Evolutionary conservation across 805 yeast species (phyloP).

Genomic region (Jamesozyma jinghongensis): DNA sequence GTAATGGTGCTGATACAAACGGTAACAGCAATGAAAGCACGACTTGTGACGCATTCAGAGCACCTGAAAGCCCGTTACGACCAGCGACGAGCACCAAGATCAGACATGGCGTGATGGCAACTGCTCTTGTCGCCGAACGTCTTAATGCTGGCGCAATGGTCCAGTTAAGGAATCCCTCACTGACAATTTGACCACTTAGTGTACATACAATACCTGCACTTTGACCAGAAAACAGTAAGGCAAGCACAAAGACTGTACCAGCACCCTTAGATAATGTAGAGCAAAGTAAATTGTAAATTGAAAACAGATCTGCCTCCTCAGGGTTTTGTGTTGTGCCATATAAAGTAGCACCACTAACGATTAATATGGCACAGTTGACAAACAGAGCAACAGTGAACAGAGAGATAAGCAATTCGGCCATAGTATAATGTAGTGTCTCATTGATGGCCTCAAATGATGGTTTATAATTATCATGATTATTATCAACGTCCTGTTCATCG

Average conservation of each 20-base stretch:
- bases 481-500: constrained; percentile 30
- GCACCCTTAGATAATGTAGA: constrained; percentile 60
- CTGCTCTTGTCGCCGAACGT: constrained; percentile 68
- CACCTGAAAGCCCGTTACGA: constrained; percentile 67
- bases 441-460: constrained; percentile 79
- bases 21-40: constrained; percentile 73
- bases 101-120: constrained; percentile 83
- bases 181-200: constrained; percentile 87
- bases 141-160: constrained; percentile 71
- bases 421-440: constrained; percentile 72
- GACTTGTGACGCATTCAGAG: constrained; percentile 79
- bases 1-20: constrained; percentile 78
- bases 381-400: constrained; percentile 83
- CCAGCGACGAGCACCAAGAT: constrained; percentile 68
- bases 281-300: constrained; percentile 63
- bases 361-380: constrained; percentile 81
- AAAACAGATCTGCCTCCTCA: constrained; percentile 69
- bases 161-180: constrained; percentile 84
- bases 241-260: constrained; percentile 78
- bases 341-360: constrained; percentile 88
- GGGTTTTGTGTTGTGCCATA: constrained; percentile 46
- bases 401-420: constrained; percentile 73
- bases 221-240: constrained; percentile 78
- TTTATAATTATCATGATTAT: constrained; percentile 41
- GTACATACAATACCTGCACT: constrained; percentile 96